These are phyloP conservation scores for Tubosaeta sp. DNA, from an alignment of 768 basidiomycete genomes.

Conservation along the genomic window DNA sequence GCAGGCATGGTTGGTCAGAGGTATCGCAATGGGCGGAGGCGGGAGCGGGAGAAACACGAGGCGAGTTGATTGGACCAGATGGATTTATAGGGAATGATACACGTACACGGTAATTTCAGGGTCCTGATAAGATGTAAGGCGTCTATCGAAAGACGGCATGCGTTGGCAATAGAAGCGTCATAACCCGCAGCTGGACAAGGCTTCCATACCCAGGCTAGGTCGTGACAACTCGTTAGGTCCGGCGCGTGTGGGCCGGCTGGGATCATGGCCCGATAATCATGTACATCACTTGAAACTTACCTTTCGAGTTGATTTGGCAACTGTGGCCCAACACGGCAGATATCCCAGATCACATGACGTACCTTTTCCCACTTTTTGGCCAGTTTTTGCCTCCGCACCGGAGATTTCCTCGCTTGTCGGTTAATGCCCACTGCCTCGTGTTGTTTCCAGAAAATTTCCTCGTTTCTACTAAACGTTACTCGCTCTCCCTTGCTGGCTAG, in stretches of 20 bases:
- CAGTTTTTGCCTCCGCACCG: constrained; percentile 16
- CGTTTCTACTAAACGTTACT: background rate
- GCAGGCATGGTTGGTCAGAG: constrained; percentile 40
- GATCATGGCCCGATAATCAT: constrained; percentile 15
- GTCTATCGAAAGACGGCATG: constrained; percentile 28
- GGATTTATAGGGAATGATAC: constrained; percentile 29
- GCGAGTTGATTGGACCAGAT: constrained; percentile 11
- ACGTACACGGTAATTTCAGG: constrained; percentile 35
- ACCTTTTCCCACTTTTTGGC: background rate
- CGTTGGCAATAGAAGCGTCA: constrained; percentile 30
- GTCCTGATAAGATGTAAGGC: constrained; percentile 29
- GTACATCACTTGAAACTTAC: constrained; percentile 13
- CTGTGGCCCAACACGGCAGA: constrained; percentile 8
- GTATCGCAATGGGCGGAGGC: constrained; percentile 22
- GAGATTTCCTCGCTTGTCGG: constrained; percentile 14
- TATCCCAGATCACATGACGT: constrained; percentile 11
- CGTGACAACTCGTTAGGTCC: constrained; percentile 16
- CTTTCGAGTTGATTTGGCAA: constrained; percentile 15
- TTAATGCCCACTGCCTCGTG: constrained; percentile 18
- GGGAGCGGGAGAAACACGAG: constrained; percentile 26
- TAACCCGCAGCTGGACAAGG: constrained; percentile 15
- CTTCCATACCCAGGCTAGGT: constrained; percentile 22
- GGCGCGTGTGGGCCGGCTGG: constrained; percentile 15
- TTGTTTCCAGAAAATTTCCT: constrained; percentile 4
- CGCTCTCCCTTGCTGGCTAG: background rate